Evolutionary conservation across 1,139 yeast species (phyloP).

Genomic region (Hansenula sp.): DNA sequence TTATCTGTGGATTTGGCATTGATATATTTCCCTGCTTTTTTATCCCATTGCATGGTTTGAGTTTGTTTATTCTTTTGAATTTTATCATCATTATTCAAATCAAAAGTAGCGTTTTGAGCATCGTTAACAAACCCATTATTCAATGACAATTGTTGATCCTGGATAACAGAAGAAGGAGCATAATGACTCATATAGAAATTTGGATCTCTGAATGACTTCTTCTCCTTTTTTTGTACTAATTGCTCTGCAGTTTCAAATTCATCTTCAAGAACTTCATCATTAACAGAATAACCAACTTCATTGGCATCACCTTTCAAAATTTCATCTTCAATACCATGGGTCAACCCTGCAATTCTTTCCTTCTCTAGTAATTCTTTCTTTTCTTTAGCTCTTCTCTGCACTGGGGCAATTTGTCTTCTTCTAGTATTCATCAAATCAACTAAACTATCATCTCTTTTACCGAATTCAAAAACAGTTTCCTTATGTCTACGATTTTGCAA

Average conservation of each 20-base stretch:
- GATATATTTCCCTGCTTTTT: slow-evolving; percentile 86
- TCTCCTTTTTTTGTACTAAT: slow-evolving; percentile 29
- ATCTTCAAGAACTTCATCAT: slow-evolving; percentile 47
- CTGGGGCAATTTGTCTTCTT: slow-evolving; percentile 83
- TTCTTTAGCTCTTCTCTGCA: slow-evolving; percentile 75
- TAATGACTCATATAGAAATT: slow-evolving; percentile 83
- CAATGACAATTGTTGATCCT: slow-evolving; percentile 73
- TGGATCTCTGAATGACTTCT: slow-evolving; percentile 70
- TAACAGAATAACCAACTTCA: slow-evolving; percentile 55
- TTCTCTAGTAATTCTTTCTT: slow-evolving; percentile 64
- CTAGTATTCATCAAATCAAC: slow-evolving; percentile 83
- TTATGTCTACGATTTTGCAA: slow-evolving; percentile 64
- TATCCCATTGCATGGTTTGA: slow-evolving; percentile 89
- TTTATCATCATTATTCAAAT: slow-evolving; percentile 77
- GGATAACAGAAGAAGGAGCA: slow-evolving; percentile 77
- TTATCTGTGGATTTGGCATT: slow-evolving; percentile 77
- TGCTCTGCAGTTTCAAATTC: slow-evolving; percentile 66
- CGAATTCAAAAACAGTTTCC: slow-evolving; percentile 93
- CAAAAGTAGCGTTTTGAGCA: slow-evolving; percentile 83
- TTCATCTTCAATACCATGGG: slow-evolving; percentile 73
- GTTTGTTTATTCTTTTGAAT: slow-evolving; percentile 56
- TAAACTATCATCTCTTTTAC: slow-evolving; percentile 63
- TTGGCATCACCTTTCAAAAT: slow-evolving; percentile 47
- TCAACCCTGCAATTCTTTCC: slow-evolving; percentile 73
- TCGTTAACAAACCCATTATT: slow-evolving; percentile 73